These are phyloP conservation scores for Botrytis aclada DNA, from an alignment of 2,329 filamentous ascomycete species.

Conservation along the genomic window DNA sequence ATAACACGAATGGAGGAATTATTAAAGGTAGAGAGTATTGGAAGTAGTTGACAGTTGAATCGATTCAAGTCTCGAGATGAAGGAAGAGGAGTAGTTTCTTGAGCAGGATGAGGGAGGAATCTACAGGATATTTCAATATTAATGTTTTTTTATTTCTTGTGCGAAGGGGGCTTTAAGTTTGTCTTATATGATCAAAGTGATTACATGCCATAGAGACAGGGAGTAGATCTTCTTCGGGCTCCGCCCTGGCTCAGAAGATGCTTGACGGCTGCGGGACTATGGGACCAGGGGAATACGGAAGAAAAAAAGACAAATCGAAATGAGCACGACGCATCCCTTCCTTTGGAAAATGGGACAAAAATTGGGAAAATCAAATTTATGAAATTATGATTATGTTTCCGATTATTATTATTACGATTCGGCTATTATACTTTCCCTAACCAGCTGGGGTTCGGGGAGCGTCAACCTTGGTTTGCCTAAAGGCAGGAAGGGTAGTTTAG, in stretches of 20 bases:
- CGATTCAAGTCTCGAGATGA: slow-evolving; percentile 11
- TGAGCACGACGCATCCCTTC: slow-evolving; percentile 25
- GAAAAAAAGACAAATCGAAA: slow-evolving; percentile 34
- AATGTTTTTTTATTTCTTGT: slow-evolving; percentile 23
- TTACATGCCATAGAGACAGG: slow-evolving; percentile 32
- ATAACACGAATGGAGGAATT: not conserved
- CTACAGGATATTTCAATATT: slow-evolving; percentile 22
- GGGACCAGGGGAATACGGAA: slow-evolving; percentile 35
- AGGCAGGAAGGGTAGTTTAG: not conserved
- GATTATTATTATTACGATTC: slow-evolving; percentile 6
- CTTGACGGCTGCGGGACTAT: slow-evolving; percentile 28
- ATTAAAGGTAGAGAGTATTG: not conserved
- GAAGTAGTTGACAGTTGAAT: not conserved
- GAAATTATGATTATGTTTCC: slow-evolving; percentile 18
- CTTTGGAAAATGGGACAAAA: slow-evolving; percentile 7
- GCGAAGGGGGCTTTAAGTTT: slow-evolving; percentile 30
- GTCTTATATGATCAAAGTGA: slow-evolving; percentile 35
- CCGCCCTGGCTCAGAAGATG: slow-evolving; percentile 24
- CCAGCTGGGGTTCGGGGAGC: slow-evolving; percentile 16
- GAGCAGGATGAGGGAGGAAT: slow-evolving; percentile 19
- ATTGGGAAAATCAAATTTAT: slow-evolving; percentile 12
- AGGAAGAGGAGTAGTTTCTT: slow-evolving; percentile 11
- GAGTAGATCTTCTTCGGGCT: slow-evolving; percentile 30
- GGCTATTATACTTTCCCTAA: slow-evolving; percentile 5
- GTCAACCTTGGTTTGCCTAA: slow-evolving; percentile 5